Conservation (phyloP, 306 rosid genomes). For the Prosopis cineraria region DNA sequence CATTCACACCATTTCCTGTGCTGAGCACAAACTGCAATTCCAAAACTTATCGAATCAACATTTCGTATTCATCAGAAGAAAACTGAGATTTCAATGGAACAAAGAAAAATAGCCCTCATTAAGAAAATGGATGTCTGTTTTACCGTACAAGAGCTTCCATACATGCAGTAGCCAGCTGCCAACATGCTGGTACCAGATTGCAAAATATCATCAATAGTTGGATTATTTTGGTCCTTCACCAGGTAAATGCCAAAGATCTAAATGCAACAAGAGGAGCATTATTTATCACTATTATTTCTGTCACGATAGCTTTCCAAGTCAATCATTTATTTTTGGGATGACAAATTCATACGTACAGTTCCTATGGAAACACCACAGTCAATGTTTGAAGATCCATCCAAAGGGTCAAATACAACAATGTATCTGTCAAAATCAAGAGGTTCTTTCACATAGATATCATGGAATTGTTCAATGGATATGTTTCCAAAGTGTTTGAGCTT, state of each 20-base stretch:
- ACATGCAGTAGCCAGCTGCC: constrained; percentile 99
- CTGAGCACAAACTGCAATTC: constrained; percentile 73
- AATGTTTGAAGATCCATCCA: constrained; percentile 76
- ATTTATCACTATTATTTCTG: not conserved
- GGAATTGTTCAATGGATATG: not conserved
- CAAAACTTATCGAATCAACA: constrained; percentile 24
- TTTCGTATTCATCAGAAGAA: not conserved
- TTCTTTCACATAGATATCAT: constrained; percentile 6
- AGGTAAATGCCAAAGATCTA: constrained; percentile 88
- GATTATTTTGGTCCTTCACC: constrained; percentile 52
- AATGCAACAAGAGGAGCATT: constrained; percentile 27
- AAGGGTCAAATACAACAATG: constrained; percentile 84
- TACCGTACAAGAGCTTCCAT: constrained; percentile 99
- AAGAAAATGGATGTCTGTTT: not conserved
- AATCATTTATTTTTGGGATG: not conserved
- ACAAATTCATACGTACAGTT: constrained; percentile 52
- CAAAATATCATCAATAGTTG: constrained; percentile 63
- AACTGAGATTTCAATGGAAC: not conserved
- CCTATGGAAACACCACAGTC: constrained; percentile 98
- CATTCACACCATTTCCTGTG: constrained; percentile 83
- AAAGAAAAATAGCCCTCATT: not conserved
- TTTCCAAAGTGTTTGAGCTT: constrained; percentile 10
- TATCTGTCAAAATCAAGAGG: constrained; percentile 55
- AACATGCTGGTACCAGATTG: constrained; percentile 78
- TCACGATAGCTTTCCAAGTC: not conserved